These are phyloP conservation scores for Eragrostis nindensis DNA, from an alignment of 176 grass and related monocot genomes.

Conservation along the genomic window DNA sequence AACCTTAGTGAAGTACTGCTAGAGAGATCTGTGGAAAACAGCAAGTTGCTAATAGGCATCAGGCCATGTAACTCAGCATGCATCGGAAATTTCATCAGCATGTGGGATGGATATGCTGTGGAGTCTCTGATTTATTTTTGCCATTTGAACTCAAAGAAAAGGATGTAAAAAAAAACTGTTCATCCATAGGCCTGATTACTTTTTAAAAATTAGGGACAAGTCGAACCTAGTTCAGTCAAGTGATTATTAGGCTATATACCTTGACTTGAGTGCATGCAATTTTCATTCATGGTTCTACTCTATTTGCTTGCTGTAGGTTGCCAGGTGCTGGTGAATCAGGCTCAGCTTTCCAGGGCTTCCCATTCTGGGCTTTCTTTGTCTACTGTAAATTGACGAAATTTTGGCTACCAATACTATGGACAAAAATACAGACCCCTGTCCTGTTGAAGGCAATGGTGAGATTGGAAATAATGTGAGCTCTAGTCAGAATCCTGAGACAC, in stretches of 20 bases:
- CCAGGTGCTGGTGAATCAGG: conserved; percentile 27
- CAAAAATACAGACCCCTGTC: conserved; percentile 30
- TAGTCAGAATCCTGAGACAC: conserved; percentile 37
- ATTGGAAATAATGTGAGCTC: conserved; percentile 29
- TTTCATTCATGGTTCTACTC: conserved; percentile 15
- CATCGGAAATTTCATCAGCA: background rate
- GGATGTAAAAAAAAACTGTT: background rate
- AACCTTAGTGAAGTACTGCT: background rate
- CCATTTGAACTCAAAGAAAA: background rate
- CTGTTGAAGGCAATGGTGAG: conserved; percentile 14
- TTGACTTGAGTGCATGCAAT: background rate
- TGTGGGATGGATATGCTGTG: conserved; percentile 14
- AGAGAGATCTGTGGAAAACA: background rate
- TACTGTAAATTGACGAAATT: conserved; percentile 22
- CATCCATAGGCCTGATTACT: background rate
- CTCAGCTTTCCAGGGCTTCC: background rate
- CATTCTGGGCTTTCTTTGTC: conserved; percentile 8
- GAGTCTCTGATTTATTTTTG: background rate
- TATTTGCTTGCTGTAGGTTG: conserved; percentile 34
- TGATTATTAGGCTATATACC: background rate
- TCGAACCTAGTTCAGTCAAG: background rate
- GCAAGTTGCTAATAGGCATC: background rate
- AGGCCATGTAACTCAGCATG: background rate
- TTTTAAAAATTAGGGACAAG: background rate
- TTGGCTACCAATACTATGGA: conserved; percentile 36